Evolutionary conservation across 1,139 yeast genomes (phyloP), one percentile per base, ranked within the genome.

Genomic region (Torulaspora globosa): DNA sequence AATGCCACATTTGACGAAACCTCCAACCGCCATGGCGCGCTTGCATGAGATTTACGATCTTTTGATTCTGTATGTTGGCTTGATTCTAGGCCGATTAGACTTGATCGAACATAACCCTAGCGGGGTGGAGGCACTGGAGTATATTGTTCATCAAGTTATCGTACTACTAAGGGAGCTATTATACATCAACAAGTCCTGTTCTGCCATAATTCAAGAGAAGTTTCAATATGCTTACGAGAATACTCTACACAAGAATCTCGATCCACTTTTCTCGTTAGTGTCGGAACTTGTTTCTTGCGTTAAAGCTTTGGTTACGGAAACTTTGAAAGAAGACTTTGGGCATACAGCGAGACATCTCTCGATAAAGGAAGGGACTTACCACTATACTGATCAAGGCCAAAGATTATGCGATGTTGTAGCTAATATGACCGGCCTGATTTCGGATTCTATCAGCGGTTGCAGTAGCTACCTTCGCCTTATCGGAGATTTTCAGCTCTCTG

Each of bases 1-100:
- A 29, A 58, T 59, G 16, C 59, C 56, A 5, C 66, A 65, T 42
- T 65, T 84, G 42, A 48, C 65, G 4, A 61, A 67, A 2, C 82
- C 94, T 0, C 96, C 95, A 0, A 70, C 73, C 50, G 94, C 95
- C 1, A 73, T 78, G 48, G 78, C 74, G 48, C 75, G 96, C 51
- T 72, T 90, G 21, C 79, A 82, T 27, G 96, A 88, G 66, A 80
- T 89, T 39, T 79, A 84, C 58, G 80, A 81, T 15, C 75, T 87
- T 1, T 67, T 89, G 31, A 78, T 80, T 53, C 75, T 81, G 1
- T 88, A 88, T 59, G 73, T 89, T 56, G 86, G 89, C 1, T 59
- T 84, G 52, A 76, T 84, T 8, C 72, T 84, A 14, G 94, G 94
- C 8, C 70, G 94, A 57, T 67, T 84, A 54, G 92, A 84, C 62